Base-by-base conservation (phyloP, 306 rosid genomes). In the Cicer bijugum region DNA sequence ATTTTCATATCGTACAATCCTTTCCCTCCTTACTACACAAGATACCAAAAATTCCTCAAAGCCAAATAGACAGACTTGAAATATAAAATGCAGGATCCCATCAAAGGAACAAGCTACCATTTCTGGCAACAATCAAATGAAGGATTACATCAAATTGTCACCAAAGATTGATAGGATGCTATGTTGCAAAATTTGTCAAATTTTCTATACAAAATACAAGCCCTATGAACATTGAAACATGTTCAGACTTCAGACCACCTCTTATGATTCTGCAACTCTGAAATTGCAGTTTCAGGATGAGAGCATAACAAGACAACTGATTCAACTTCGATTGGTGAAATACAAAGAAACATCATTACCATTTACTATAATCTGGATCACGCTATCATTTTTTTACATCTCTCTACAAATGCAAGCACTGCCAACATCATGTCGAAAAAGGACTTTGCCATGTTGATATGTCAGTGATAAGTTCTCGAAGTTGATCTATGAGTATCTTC, bases 381-480 rank as follows among this genome's bases (percentile, higher is more conserved):
- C 12, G 43, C 42, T 37, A 56, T 58, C 19, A 33, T 60, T 53
- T 33, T 33, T 46, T 33, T 8, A 67, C 12, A 68, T 19, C 50
- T 39, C 60, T 20, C 50, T 61, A 50, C 72, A 72, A 38, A 76
- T 75, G 20, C 57, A 74, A 75, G 59, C 14, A 48, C 62, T 37
- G 53, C 50, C n/a, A 20, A 58, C 66, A 79, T 90, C 82, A 88
- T 62, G 88, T 71, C 2, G 91, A 83, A 68, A 84, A 86, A 58
- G 97, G 97, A 80, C 99, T 94, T 81, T 91, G 97, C 99, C 99
- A 94, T 51, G 92, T 89, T 67, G 96, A 89, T 82, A 94, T 86
- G 85, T 91, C 99, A 14, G 88, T 65, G 51, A 94, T 75, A 65
- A 94, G 95, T 72, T 88, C 88, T 63, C 96, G 84, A 60, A 89